Evolutionary conservation across 2,329 filamentous ascomycete genomes (phyloP), one percentile per base, ranked within the genome.

Genomic region (Plenodomus tracheiphilus): DNA sequence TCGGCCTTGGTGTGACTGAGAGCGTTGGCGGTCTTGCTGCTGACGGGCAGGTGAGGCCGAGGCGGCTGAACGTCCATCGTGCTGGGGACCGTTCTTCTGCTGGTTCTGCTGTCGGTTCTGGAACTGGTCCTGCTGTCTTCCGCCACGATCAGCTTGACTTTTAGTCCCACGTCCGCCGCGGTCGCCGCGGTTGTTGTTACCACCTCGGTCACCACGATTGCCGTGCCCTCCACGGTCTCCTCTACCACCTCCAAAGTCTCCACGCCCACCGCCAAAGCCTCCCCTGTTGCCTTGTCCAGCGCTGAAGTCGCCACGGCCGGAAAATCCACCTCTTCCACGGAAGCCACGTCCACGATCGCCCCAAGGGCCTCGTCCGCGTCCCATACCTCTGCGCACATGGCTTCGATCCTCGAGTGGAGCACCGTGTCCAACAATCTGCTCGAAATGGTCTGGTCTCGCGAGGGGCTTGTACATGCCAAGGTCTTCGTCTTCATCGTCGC

Each of bases 391-490:
- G 16, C 69, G 64, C 10, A 71, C 68, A 45, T 72, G 69, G 43
- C 68, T 72, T 16, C 70, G 59, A 44, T 70, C 61, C 58, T 71
- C 66, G 16, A 71, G 53, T 18, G 72, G 72, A 16, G 71, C 69
- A 28, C 65, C 68, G 35, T 70, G 70, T 17, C 71, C 69, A 59
- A 78, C 75, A 54, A 77, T 67, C 39, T 77, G 65, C 35, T 75
- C 70, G 38, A 79, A 74, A 46, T 78, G 75, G 35, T 77, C 74
- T 2, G 77, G 77, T 39, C 77, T 64, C 39, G 75, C 72, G 17
- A 79, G 68, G 6, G 76, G 77, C 30, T 69, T 76, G 61, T 79
- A 79, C 69, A 77, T 76, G 36, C 75, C 75, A 6, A 69, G 59
- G 18, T 72, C 70, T 19, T 76, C 73, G 37, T 75, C 73, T 19